Conservation (phyloP, 768 basidiomycete species). For the Phylloporus sp. region DNA sequence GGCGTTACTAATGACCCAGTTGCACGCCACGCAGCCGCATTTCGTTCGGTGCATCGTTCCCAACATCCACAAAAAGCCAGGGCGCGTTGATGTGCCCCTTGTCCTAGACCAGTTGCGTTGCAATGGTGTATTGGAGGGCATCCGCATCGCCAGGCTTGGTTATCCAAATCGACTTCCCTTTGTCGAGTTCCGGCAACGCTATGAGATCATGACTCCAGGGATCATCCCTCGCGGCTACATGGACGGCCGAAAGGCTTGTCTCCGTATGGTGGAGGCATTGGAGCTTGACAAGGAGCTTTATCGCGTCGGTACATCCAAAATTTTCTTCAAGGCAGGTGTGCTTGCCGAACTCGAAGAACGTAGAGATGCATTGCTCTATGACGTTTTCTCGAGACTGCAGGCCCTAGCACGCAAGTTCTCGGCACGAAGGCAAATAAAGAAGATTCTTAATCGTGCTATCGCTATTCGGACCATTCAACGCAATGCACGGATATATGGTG, state of each 20-base stretch:
- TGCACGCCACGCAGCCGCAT: slow-evolving; percentile 93
- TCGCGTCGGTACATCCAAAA: slow-evolving; percentile 94
- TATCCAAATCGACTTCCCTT: slow-evolving; percentile 97
- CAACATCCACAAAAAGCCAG: slow-evolving; percentile 86
- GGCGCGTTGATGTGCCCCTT: slow-evolving; percentile 87
- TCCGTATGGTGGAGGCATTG: slow-evolving; percentile 84
- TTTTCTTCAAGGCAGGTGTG: slow-evolving; percentile 98
- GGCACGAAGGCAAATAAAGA: slow-evolving; percentile 87
- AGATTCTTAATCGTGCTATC: slow-evolving; percentile 87
- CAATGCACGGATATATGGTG: slow-evolving; percentile 89
- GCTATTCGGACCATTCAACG: slow-evolving; percentile 91
- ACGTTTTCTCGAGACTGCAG: slow-evolving; percentile 85
- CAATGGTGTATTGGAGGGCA: slow-evolving; percentile 98
- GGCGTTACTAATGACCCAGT: slow-evolving; percentile 82
- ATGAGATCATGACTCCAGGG: slow-evolving; percentile 92
- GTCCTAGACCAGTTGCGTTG: slow-evolving; percentile 95
- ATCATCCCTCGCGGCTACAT: slow-evolving; percentile 94
- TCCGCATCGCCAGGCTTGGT: slow-evolving; percentile 93
- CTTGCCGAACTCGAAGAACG: slow-evolving; percentile 94
- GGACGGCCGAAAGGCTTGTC: slow-evolving; percentile 93
- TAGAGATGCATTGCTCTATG: slow-evolving; percentile 81
- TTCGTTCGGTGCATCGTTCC: slow-evolving; percentile 99
- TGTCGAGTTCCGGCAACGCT: slow-evolving; percentile 94
- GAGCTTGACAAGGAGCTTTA: slow-evolving; percentile 82
- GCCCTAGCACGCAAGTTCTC: slow-evolving; percentile 83